Conservation (phyloP, 2,329 filamentous ascomycete species). For the Fusarium sp. region DNA sequence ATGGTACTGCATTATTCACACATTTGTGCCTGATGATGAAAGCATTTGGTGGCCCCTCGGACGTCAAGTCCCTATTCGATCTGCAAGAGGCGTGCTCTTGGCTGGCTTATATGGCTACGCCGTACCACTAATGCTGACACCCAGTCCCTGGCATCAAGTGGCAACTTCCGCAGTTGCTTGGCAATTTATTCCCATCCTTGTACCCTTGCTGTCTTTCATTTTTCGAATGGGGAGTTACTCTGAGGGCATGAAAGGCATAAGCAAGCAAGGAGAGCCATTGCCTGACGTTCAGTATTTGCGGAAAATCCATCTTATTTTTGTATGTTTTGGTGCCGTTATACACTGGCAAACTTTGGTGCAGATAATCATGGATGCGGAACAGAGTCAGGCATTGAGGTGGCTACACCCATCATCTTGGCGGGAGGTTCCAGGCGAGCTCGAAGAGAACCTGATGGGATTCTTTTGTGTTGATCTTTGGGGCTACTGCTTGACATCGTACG, state of each 20-base stretch:
- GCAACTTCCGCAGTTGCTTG: conserved; percentile 14
- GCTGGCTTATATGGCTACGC: background rate
- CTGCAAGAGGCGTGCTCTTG: background rate
- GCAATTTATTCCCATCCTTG: conserved; percentile 20
- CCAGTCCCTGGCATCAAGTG: conserved; percentile 3
- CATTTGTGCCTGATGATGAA: conserved; percentile 13
- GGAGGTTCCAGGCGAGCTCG: background rate
- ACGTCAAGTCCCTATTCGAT: conserved; percentile 6
- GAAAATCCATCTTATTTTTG: background rate
- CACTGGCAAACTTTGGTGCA: background rate
- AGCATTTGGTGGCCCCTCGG: conserved; percentile 25
- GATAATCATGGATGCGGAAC: background rate
- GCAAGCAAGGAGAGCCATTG: background rate
- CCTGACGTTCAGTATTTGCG: background rate
- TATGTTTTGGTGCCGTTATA: background rate
- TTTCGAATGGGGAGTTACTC: background rate
- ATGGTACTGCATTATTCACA: conserved; percentile 26
- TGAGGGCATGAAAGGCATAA: too few species aligned
- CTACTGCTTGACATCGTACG: conserved; percentile 10
- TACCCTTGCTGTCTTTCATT: background rate
- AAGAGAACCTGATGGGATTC: conserved; percentile 1
- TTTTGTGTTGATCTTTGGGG: conserved; percentile 18
- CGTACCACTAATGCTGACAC: conserved; percentile 7
- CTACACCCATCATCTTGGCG: conserved; percentile 9
- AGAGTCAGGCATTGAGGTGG: background rate